phyloP scores from a whole-genome alignment of 1,284 basidiomycete species.

The Caloboletus firmus region DNA sequence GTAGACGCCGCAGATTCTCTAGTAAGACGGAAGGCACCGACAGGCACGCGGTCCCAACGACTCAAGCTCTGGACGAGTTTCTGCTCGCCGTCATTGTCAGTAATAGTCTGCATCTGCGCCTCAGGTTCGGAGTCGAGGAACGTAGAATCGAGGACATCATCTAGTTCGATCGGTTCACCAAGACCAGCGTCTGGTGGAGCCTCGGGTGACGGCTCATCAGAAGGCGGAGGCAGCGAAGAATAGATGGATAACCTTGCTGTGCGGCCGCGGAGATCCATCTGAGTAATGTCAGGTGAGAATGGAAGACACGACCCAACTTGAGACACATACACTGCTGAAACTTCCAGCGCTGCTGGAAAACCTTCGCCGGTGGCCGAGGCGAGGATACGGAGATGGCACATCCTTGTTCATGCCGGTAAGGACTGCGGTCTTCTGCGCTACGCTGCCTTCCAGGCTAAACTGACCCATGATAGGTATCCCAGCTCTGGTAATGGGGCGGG shows the following conservation, averaged over 20 bases:
- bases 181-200: slow-evolving; percentile 37
- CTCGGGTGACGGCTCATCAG: slow-evolving; percentile 39
- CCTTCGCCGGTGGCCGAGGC: slow-evolving; percentile 39
- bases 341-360: slow-evolving; percentile 35
- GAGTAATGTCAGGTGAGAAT: slow-evolving; percentile 8
- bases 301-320: slow-evolving; percentile 2
- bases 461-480: slow-evolving; percentile 55
- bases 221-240: slow-evolving; percentile 29
- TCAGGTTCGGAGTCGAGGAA: slow-evolving; percentile 60
- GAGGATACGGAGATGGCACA: slow-evolving; percentile 68
- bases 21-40: slow-evolving; percentile 69
- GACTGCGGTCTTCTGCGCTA: slow-evolving; percentile 47
- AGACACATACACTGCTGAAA: slow-evolving; percentile 39
- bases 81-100: slow-evolving; percentile 39
- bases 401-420: slow-evolving; percentile 56
- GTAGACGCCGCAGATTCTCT: slow-evolving; percentile 41
- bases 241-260: slow-evolving; percentile 37
- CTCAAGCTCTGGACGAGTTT: slow-evolving; percentile 39
- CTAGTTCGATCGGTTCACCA: slow-evolving; percentile 64
- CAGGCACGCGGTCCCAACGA: slow-evolving; percentile 74
- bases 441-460: slow-evolving; percentile 42
- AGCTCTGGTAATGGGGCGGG: slow-evolving; percentile 23
- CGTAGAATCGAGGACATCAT: slow-evolving; percentile 77
- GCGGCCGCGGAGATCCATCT: slow-evolving; percentile 40
- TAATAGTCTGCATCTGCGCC: slow-evolving; percentile 24